Conservation (phyloP, 163 green algal genomes). For the Chlorella variabilis region DNA sequence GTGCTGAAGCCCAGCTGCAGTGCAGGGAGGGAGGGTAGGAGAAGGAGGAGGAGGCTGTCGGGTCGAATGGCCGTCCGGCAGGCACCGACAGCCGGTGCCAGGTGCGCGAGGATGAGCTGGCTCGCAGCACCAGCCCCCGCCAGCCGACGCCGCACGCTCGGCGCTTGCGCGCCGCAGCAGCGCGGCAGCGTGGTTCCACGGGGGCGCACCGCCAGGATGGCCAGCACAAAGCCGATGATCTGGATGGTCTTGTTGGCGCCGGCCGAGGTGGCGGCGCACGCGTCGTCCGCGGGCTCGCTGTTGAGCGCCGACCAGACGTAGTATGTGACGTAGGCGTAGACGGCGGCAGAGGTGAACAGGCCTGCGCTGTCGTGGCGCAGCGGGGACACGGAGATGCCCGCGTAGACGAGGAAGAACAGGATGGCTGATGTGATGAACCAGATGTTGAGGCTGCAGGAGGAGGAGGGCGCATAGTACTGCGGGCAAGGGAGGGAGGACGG, state of each 20-base stretch:
- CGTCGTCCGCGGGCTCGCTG: slow-evolving; percentile 46
- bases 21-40: neutral
- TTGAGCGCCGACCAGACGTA: slow-evolving; percentile 63
- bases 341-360: slow-evolving; percentile 66
- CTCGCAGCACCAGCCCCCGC: too few species aligned
- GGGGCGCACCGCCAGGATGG: slow-evolving; percentile 45
- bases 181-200: too few species aligned
- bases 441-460: slow-evolving; percentile 79
- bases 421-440: slow-evolving; percentile 87
- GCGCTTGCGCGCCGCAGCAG: too few species aligned
- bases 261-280: neutral
- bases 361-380: slow-evolving; percentile 66
- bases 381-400: slow-evolving; percentile 70
- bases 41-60: neutral
- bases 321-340: slow-evolving; percentile 62
- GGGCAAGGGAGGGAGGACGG: neutral
- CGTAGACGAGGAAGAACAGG: slow-evolving; percentile 68
- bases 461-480: slow-evolving; percentile 70
- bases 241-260: slow-evolving; percentile 45
- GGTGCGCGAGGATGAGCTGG: too few species aligned
- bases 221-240: slow-evolving; percentile 79
- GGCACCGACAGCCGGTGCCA: too few species aligned
- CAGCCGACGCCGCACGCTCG: too few species aligned
- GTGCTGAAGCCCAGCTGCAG: slow-evolving; percentile 56
- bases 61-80: too few species aligned